phyloP scores from a whole-genome alignment of 108 stramenopile species.

The Fragilaria crotonensis region DNA sequence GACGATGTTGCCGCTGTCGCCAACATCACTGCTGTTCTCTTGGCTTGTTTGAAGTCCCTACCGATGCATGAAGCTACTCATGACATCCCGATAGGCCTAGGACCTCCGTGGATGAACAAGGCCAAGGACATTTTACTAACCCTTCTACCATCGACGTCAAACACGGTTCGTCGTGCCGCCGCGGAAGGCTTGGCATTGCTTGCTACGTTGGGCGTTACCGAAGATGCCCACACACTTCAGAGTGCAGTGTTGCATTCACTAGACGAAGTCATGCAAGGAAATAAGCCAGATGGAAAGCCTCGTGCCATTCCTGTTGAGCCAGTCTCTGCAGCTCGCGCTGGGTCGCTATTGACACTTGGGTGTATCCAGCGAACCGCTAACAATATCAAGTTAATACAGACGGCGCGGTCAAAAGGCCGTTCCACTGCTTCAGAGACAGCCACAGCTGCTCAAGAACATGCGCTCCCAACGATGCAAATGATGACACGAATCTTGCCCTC shows the following conservation, averaged over 20 bases:
- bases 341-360: conserved; percentile 61
- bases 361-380: conserved; percentile 67
- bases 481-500: conserved; percentile 73
- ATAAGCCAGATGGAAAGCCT: conserved; percentile 28
- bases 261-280: conserved; percentile 71
- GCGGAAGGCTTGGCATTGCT: conserved; percentile 72
- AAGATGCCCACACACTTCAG: conserved; percentile 76
- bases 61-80: conserved; percentile 71
- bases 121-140: conserved; percentile 60
- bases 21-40: conserved; percentile 60
- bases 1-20: conserved; percentile 50
- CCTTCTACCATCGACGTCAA: conserved; percentile 54
- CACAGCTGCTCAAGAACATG: conserved; percentile 20
- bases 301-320: conserved; percentile 36
- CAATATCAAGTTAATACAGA: conserved; percentile 28
- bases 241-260: conserved; percentile 71
- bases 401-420: conserved; percentile 24
- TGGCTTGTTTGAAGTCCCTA: conserved; percentile 69
- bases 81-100: conserved; percentile 60
- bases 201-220: conserved; percentile 69
- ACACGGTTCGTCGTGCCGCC: conserved; percentile 59
- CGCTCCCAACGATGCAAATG: conserved; percentile 63
- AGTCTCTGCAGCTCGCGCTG: conserved; percentile 51
- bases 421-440: conserved; percentile 20
- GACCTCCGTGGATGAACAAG: conserved; percentile 82